These are phyloP conservation scores for Heimioporus sp. DNA, from an alignment of 768 basidiomycete species.

Conservation along the genomic window DNA sequence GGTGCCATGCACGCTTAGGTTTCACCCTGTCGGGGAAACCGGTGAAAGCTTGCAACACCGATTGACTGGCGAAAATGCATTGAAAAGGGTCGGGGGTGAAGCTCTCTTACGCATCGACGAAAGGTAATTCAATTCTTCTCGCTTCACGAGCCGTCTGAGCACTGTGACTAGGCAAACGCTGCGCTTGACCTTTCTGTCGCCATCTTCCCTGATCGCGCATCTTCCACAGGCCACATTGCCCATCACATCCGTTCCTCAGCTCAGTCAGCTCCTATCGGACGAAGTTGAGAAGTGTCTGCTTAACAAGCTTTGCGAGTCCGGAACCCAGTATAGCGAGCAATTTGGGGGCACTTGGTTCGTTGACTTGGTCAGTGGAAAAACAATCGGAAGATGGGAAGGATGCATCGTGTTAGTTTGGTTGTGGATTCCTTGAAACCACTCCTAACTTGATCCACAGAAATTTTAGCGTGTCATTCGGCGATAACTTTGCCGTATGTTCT, in stretches of 20 bases:
- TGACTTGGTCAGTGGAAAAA: slow-evolving; percentile 60
- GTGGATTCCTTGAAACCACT: background rate
- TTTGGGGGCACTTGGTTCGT: slow-evolving; percentile 72
- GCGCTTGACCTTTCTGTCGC: slow-evolving; percentile 73
- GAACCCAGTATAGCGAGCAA: slow-evolving; percentile 50
- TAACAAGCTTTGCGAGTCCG: slow-evolving; percentile 65
- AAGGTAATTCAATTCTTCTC: slow-evolving; percentile 38
- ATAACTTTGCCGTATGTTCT: slow-evolving; percentile 52
- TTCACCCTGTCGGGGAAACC: slow-evolving; percentile 65
- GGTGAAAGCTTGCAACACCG: slow-evolving; percentile 54
- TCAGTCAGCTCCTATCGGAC: slow-evolving; percentile 70
- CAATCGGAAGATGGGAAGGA: slow-evolving; percentile 78
- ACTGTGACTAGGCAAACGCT: slow-evolving; percentile 56
- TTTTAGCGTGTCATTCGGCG: slow-evolving; percentile 55
- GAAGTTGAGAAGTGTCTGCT: slow-evolving; percentile 76
- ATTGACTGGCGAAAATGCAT: slow-evolving; percentile 40
- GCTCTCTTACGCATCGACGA: slow-evolving; percentile 69
- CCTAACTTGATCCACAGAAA: slow-evolving; percentile 42
- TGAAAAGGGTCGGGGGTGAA: slow-evolving; percentile 62
- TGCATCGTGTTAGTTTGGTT: slow-evolving; percentile 59
- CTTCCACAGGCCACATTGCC: slow-evolving; percentile 75
- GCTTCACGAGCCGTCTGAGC: background rate
- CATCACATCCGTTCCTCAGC: slow-evolving; percentile 73
- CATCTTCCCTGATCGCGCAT: slow-evolving; percentile 74
- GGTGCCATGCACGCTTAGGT: slow-evolving; percentile 54